Percentiles rank a stretch among this genome's conserved stretches.
Conservation (phyloP, 805 yeast species). For the Torulaspora gathmanii region DNA sequence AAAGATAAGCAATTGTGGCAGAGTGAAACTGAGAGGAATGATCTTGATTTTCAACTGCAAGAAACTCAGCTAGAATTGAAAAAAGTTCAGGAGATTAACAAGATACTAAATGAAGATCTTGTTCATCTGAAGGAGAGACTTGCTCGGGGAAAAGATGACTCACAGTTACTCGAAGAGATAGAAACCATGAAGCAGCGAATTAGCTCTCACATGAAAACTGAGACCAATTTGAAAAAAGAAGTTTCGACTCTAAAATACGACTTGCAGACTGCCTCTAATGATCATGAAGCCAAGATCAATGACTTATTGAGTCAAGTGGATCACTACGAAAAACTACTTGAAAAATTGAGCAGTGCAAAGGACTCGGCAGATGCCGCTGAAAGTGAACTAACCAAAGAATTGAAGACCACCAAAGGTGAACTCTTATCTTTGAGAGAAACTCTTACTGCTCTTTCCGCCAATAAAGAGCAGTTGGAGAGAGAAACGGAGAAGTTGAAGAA, state of each 20-base stretch:
- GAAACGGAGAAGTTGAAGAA: constrained; percentile 46
- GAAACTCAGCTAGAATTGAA: constrained; percentile 52
- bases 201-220: constrained; percentile 52
- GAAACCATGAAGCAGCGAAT: constrained; percentile 51
- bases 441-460: constrained; percentile 55
- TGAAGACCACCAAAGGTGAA: constrained; percentile 47
- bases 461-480: constrained; percentile 55
- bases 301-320: constrained; percentile 42
- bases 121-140: constrained; percentile 47
- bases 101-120: constrained; percentile 52
- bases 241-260: constrained; percentile 59
- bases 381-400: constrained; percentile 43
- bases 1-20: constrained; percentile 55
- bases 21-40: constrained; percentile 45
- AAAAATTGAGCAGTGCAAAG: constrained; percentile 42
- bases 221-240: constrained; percentile 61
- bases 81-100: constrained; percentile 45
- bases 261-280: constrained; percentile 49
- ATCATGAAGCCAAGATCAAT: constrained; percentile 34
- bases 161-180: constrained; percentile 48
- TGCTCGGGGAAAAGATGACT: constrained; percentile 39
- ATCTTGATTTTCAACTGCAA: constrained; percentile 51
- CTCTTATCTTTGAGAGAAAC: constrained; percentile 53
- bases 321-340: constrained; percentile 40
- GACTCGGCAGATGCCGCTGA: constrained; percentile 41